Percentiles rank a stretch among this genome's conserved stretches.
Evolutionary conservation across 1,284 basidiomycete species (phyloP).

Genomic region (Mixia osmundae): DNA sequence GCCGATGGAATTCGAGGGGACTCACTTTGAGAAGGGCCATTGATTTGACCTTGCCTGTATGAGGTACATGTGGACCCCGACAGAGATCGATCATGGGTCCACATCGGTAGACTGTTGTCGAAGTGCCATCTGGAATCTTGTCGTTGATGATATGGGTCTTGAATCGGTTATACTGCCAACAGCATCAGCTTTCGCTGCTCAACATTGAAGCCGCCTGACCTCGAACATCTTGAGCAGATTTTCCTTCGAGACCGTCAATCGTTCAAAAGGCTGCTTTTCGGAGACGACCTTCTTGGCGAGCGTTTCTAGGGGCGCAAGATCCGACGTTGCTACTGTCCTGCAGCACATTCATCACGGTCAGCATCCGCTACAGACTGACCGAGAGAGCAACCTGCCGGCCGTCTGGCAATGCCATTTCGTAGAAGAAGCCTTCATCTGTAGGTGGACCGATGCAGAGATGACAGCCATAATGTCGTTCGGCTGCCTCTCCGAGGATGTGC

Average conservation of each 20-base stretch:
- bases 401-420: slow-evolving; percentile 52
- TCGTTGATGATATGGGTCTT: slow-evolving; percentile 88
- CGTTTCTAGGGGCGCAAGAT: slow-evolving; percentile 78
- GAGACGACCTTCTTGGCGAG: slow-evolving; percentile 69
- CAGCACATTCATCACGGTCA: slow-evolving; percentile 7
- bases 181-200: background rate
- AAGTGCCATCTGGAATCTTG: slow-evolving; percentile 89
- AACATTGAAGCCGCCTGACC: slow-evolving; percentile 28
- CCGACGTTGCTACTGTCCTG: slow-evolving; percentile 48
- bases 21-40: slow-evolving; percentile 75
- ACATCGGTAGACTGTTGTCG: slow-evolving; percentile 94
- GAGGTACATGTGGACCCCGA: slow-evolving; percentile 88
- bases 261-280: slow-evolving; percentile 93
- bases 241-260: slow-evolving; percentile 79
- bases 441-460: slow-evolving; percentile 94
- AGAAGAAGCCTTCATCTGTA: slow-evolving; percentile 97
- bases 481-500: slow-evolving; percentile 93
- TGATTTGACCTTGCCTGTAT: slow-evolving; percentile 93
- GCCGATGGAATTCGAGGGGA: background rate
- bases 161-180: slow-evolving; percentile 84
- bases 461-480: slow-evolving; percentile 90
- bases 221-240: slow-evolving; percentile 88
- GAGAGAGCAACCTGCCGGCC: slow-evolving; percentile 7
- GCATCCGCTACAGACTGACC: background rate
- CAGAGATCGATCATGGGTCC: slow-evolving; percentile 98